Percentiles rank a stretch among this genome's conserved stretches.
Evolutionary conservation across 1,139 yeast species (phyloP).

Genomic region (Taphrina sp.): DNA sequence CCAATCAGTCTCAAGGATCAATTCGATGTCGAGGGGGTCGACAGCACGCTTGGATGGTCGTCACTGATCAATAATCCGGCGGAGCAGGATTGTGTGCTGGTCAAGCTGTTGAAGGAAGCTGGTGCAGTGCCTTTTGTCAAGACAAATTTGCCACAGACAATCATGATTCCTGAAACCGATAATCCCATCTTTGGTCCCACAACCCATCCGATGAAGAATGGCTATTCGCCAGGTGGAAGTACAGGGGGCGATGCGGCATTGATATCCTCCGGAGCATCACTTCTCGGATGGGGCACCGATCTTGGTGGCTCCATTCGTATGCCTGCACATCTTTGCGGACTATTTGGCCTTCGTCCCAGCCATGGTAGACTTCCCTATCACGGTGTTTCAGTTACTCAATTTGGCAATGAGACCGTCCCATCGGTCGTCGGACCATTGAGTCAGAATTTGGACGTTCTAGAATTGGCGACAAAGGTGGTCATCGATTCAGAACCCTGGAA

Average conservation of each 20-base stretch:
- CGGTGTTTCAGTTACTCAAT: conserved; percentile 42
- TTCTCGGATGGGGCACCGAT: conserved; percentile 73
- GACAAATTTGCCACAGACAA: conserved; percentile 95
- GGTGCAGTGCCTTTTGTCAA: conserved; percentile 67
- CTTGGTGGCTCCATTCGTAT: conserved; percentile 95
- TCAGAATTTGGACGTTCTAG: neutral
- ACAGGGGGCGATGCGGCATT: conserved; percentile 87
- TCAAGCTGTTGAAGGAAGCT: conserved; percentile 50
- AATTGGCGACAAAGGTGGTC: too few species aligned
- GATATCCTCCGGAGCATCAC: conserved; percentile 49
- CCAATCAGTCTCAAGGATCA: conserved; percentile 69
- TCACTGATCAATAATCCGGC: conserved; percentile 46
- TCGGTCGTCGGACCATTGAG: neutral
- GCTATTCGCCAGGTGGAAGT: conserved; percentile 76
- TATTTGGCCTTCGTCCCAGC: conserved; percentile 85
- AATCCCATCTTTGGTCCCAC: conserved; percentile 62
- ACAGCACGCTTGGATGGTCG: conserved; percentile 54
- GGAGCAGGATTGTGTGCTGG: conserved; percentile 42
- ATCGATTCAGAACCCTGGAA: too few species aligned
- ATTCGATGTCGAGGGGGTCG: conserved; percentile 47
- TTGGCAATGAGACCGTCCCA: conserved; percentile 42
- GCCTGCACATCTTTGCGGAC: conserved; percentile 85
- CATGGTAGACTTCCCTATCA: conserved; percentile 75
- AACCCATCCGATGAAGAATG: conserved; percentile 57
- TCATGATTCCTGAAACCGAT: conserved; percentile 74